Evolutionary conservation across 768 basidiomycete species (phyloP).

Genomic region (Boletus edulis): DNA sequence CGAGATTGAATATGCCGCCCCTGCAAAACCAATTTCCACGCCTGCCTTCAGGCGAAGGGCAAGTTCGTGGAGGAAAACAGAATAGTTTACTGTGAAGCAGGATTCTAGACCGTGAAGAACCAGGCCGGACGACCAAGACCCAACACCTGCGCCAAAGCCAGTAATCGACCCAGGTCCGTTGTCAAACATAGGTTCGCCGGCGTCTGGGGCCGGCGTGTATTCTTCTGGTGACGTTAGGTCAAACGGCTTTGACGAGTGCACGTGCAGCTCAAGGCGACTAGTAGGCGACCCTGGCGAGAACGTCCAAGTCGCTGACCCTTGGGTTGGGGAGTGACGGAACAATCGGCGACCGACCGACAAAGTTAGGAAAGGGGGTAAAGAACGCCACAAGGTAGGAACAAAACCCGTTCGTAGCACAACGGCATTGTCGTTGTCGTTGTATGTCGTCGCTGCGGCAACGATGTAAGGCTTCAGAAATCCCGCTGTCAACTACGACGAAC

Average conservation of each 20-base stretch:
- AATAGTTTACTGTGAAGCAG: conserved; percentile 49
- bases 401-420: conserved; percentile 39
- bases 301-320: conserved; percentile 41
- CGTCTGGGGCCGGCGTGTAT: conserved; percentile 20
- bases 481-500: conserved; percentile 36
- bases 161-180: conserved; percentile 45
- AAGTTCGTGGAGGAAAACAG: conserved; percentile 53
- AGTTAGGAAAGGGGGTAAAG: conserved; percentile 39
- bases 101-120: conserved; percentile 47
- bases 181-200: conserved; percentile 20
- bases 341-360: conserved; percentile 50
- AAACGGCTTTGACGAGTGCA: conserved; percentile 43
- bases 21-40: conserved; percentile 47
- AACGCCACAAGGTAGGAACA: conserved; percentile 32
- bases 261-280: conserved; percentile 37
- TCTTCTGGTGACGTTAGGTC: conserved; percentile 30
- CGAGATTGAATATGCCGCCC: conserved; percentile 41
- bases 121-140: conserved; percentile 49
- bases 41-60: conserved; percentile 50
- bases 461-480: conserved; percentile 41
- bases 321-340: conserved; percentile 46
- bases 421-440: conserved; percentile 47
- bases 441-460: conserved; percentile 44
- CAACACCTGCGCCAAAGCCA: conserved; percentile 47
- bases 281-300: conserved; percentile 21